These are phyloP conservation scores for Ceratorhiza oryzae-sativae DNA, from an alignment of 1,284 basidiomycete species.

Conservation along the genomic window DNA sequence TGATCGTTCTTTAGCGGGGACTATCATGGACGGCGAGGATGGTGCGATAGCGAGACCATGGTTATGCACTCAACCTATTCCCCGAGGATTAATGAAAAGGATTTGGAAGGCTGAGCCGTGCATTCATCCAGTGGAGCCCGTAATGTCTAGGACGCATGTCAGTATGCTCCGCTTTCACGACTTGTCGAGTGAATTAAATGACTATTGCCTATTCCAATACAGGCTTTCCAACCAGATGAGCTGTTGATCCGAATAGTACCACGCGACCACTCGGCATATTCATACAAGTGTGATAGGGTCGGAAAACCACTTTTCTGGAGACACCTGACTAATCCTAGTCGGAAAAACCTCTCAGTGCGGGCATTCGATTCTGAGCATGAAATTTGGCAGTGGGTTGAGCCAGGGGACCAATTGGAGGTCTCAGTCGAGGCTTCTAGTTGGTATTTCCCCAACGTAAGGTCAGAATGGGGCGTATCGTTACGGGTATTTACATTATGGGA, in stretches of 20 bases:
- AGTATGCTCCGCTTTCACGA: neutral
- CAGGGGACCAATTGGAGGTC: slow-evolving; percentile 23
- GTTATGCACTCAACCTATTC: slow-evolving; percentile 19
- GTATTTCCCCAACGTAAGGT: slow-evolving; percentile 33
- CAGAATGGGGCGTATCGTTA: slow-evolving; percentile 30
- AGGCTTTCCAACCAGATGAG: slow-evolving; percentile 38
- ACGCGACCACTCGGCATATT: neutral
- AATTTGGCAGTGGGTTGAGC: slow-evolving; percentile 20
- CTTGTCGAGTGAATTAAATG: neutral
- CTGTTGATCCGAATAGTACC: slow-evolving; percentile 14
- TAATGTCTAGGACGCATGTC: slow-evolving; percentile 34
- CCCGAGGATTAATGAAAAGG: neutral
- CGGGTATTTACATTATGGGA: slow-evolving; percentile 25
- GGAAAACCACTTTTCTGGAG: slow-evolving; percentile 1
- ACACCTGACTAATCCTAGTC: neutral
- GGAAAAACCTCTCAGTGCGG: neutral
- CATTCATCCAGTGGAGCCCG: slow-evolving; percentile 23
- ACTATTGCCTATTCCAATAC: neutral
- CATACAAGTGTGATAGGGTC: neutral
- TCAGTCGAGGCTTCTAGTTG: slow-evolving; percentile 24
- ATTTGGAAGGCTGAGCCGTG: slow-evolving; percentile 9
- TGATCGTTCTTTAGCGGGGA: slow-evolving; percentile 7
- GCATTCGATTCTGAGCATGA: slow-evolving; percentile 12
- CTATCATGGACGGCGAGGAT: neutral
- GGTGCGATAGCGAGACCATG: slow-evolving; percentile 13